A percentile compares a stretch with the other conserved stretches of the same genome.
phyloP scores from a whole-genome alignment of 805 yeast species.

The Vanderwaltozyma yarrowii region DNA sequence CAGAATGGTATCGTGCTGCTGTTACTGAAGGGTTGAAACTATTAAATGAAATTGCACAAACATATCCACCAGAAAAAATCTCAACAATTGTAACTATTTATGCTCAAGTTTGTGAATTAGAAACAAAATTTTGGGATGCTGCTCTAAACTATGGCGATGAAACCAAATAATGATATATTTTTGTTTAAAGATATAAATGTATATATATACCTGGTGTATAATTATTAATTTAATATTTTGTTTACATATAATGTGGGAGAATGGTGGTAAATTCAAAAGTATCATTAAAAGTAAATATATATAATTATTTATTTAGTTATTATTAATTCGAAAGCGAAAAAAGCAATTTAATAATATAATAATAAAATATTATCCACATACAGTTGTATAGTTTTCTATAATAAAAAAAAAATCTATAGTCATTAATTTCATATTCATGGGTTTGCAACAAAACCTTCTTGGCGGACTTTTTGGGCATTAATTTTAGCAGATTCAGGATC shows the following conservation, averaged over 20 bases:
- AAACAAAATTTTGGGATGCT: slow-evolving; percentile 61
- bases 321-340: too few relatives aligned
- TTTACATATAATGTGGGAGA: too few relatives aligned
- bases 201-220: too few relatives aligned
- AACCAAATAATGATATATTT: too few relatives aligned
- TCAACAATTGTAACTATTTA: slow-evolving; percentile 48
- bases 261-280: too few relatives aligned
- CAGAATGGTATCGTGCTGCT: slow-evolving; percentile 48
- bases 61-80: slow-evolving; percentile 35
- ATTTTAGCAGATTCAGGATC: slow-evolving; percentile 74
- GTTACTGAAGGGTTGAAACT: slow-evolving; percentile 39
- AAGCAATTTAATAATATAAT: too few relatives aligned
- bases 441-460: slow-evolving; percentile 48
- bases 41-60: slow-evolving; percentile 35
- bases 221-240: too few relatives aligned
- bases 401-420: not conserved
- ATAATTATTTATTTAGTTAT: too few relatives aligned
- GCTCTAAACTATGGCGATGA: slow-evolving; percentile 16
- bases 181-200: too few relatives aligned
- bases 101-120: slow-evolving; percentile 48
- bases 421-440: slow-evolving; percentile 6
- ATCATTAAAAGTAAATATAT: too few relatives aligned
- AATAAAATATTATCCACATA: too few relatives aligned
- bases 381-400: too few relatives aligned
- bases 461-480: slow-evolving; percentile 71